Base-by-base conservation (phyloP, 805 yeast genomes). In the Kluyveromyces wickerhamii region DNA sequence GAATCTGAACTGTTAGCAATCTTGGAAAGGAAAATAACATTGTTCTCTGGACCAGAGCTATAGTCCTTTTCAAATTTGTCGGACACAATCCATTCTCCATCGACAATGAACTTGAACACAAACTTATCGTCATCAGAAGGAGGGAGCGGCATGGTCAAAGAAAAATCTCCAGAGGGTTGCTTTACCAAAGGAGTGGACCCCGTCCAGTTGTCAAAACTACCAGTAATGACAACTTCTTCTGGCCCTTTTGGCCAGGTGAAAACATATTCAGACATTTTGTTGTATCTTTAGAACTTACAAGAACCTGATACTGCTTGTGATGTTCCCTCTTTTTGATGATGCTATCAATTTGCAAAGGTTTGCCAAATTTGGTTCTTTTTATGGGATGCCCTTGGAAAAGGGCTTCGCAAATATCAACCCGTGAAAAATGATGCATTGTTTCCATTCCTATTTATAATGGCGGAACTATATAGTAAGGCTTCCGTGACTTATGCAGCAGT, bases 181-280 rank as follows among this genome's bases (percentile, higher is more conserved):
- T 77, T 72, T 29, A 77, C 82, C 40, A 79, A 59, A 13, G 75
- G 77, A 35, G 75, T 58, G 2, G 75, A 54, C 40, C 77, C 72
- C 30, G 69, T 49, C 88, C 88, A 80, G 48, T 74, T 63, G 50
- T 78, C 85, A 49, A 79, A 78, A 35, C 76, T 67, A 41, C 88
- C 88, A 14, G 87, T 79, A 34, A 80, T 72, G 44, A 73, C 64
- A 38, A 80, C 88, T 23, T 67, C 67, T 19, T 52, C 38, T 10
- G 73, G 74, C 38, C 85, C 82, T 7, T 60, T 49, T 35, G 73
- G 69, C 71, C 72, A 57, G 12, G 39, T 47, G 41, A 58, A 58
- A 14, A 52, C 56, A 31, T 51, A 51, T 32, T 45, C 42, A 24
- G 43, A 33, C 42, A 39, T 39, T 26, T 29, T 24, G n/a, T 10